phyloP scores from a whole-genome alignment of 2,329 filamentous ascomycete genomes.

The Fusarium newnesense region DNA sequence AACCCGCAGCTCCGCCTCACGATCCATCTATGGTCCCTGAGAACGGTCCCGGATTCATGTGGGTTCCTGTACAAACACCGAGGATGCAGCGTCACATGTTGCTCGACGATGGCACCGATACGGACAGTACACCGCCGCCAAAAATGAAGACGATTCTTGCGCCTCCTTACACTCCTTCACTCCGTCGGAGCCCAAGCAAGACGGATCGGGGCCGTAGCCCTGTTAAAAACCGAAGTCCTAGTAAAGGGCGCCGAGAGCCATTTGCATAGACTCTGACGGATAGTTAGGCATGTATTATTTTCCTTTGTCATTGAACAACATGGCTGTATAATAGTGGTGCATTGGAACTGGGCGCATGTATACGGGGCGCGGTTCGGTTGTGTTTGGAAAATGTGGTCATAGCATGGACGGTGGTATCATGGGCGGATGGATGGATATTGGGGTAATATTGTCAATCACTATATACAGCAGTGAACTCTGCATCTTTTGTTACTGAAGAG shows the following conservation, averaged over 20 bases:
- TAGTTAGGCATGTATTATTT: constrained; percentile 3
- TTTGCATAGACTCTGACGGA: constrained; percentile 6
- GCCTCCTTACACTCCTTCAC: constrained; percentile 59
- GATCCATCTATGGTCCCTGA: constrained; percentile 44
- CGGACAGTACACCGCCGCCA: constrained; percentile 60
- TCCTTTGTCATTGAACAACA: constrained; percentile 13
- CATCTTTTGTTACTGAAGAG: not conserved
- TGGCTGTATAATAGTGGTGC: constrained; percentile 39
- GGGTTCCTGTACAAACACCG: constrained; percentile 62
- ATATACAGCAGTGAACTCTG: constrained; percentile 9
- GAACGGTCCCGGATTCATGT: constrained; percentile 58
- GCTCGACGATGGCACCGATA: constrained; percentile 60
- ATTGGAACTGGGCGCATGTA: constrained; percentile 31
- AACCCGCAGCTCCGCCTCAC: constrained; percentile 30
- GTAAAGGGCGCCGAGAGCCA: constrained; percentile 44
- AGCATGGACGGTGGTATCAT: constrained; percentile 11
- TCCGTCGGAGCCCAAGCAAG: constrained; percentile 61
- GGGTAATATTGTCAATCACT: constrained; percentile 16
- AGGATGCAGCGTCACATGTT: constrained; percentile 55
- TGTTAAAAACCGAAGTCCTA: constrained; percentile 55
- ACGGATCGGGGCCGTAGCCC: constrained; percentile 61
- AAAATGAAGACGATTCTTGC: constrained; percentile 54
- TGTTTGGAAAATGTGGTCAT: constrained; percentile 29
- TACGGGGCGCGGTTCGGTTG: not conserved
- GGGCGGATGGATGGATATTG: constrained; percentile 1